These are phyloP conservation scores for Verticillium albo-atrum DNA, from an alignment of 2,329 filamentous ascomycete genomes.

Conservation along the genomic window DNA sequence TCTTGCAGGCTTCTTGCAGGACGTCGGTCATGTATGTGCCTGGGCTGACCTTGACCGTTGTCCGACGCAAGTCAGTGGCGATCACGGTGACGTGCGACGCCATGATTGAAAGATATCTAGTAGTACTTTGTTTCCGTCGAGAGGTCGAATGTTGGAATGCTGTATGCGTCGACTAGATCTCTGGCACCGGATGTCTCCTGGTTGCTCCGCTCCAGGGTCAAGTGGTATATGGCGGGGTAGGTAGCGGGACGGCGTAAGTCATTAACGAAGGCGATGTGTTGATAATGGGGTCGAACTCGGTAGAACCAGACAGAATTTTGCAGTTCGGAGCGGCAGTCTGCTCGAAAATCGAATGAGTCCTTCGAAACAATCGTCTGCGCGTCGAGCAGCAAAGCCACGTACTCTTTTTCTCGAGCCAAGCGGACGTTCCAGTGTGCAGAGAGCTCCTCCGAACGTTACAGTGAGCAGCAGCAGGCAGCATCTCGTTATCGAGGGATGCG, in stretches of 20 bases:
- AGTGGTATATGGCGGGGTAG: neutral
- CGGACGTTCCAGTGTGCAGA: no score
- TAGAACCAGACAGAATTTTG: neutral
- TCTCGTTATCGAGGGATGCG: neutral
- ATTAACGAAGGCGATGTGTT: neutral
- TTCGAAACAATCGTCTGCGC: neutral
- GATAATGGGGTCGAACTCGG: neutral
- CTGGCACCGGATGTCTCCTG: neutral
- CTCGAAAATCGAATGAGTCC: neutral
- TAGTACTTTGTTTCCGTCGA: neutral
- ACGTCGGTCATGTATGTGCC: constrained; percentile 80
- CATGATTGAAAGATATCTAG: constrained; percentile 46
- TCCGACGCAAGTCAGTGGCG: constrained; percentile 71
- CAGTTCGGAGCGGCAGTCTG: neutral
- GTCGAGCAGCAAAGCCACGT: neutral
- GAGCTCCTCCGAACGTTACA: neutral
- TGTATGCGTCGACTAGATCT: neutral
- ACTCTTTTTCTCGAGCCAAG: neutral
- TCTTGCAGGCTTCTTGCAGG: constrained; percentile 79
- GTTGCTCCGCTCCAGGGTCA: neutral
- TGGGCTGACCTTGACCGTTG: constrained; percentile 78
- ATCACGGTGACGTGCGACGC: constrained; percentile 86
- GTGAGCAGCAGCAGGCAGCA: neutral
- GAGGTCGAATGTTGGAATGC: neutral
- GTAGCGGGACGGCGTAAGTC: neutral